These are phyloP conservation scores for Knoxdaviesia proteae DNA, from an alignment of 2,329 filamentous ascomycete species.

Conservation along the genomic window DNA sequence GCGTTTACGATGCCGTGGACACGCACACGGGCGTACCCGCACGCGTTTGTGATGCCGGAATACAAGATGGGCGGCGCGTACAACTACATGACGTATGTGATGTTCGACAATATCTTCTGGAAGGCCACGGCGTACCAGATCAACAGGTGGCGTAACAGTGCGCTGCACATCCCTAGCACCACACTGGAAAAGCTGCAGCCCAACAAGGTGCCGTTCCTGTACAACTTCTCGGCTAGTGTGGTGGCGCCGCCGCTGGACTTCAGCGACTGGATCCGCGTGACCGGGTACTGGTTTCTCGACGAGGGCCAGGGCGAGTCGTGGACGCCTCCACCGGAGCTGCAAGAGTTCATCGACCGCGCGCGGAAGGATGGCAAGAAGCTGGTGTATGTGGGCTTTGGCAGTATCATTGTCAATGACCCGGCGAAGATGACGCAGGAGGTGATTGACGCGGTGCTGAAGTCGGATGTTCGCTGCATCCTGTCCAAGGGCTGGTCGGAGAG, in stretches of 20 bases:
- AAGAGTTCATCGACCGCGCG: constrained; percentile 66
- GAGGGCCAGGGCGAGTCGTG: constrained; percentile 39
- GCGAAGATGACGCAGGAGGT: constrained; percentile 80
- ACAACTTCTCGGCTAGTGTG: constrained; percentile 88
- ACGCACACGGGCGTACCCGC: constrained; percentile 80
- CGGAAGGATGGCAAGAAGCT: constrained; percentile 69
- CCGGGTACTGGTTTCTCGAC: constrained; percentile 94
- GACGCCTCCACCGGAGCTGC: constrained; percentile 54
- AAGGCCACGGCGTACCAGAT: constrained; percentile 77
- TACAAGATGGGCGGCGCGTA: constrained; percentile 89
- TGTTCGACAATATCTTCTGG: constrained; percentile 97
- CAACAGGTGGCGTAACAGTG: constrained; percentile 76
- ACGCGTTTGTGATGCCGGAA: constrained; percentile 84
- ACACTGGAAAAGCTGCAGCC: constrained; percentile 78
- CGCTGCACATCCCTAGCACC: constrained; percentile 60
- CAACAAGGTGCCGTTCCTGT: constrained; percentile 94
- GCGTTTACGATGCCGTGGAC: constrained; percentile 99
- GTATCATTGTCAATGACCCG: constrained; percentile 82
- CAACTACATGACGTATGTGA: constrained; percentile 85
- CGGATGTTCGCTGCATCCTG: constrained; percentile 82
- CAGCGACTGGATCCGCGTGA: constrained; percentile 92
- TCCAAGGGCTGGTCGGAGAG: constrained; percentile 97
- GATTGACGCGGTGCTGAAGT: constrained; percentile 72
- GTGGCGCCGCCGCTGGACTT: constrained; percentile 91
- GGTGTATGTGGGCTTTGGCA: constrained; percentile 93